Conservation (phyloP, 1,284 basidiomycete genomes). For the Pascua sp. region DNA sequence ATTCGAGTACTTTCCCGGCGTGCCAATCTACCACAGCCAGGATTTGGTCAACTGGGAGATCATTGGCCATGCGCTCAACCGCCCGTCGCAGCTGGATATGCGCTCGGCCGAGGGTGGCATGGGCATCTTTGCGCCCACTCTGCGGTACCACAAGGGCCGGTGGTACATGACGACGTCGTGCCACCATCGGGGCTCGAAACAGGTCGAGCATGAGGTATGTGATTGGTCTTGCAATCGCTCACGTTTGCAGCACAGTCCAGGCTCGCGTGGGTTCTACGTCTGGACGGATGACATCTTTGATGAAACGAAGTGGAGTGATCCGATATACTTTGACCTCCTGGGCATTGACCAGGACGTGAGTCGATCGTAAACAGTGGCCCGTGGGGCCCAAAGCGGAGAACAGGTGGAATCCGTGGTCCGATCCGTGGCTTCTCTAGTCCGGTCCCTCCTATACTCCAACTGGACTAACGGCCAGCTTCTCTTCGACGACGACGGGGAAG, state of each 20-base stretch:
- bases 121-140: slow-evolving; percentile 31
- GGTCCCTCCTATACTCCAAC: neutral
- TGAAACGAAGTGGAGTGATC: slow-evolving; percentile 29
- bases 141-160: slow-evolving; percentile 23
- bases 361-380: no score
- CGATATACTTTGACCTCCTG: slow-evolving; percentile 21
- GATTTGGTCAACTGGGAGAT: slow-evolving; percentile 31
- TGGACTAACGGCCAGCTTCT: slow-evolving; percentile 14
- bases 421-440: no score
- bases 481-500: slow-evolving; percentile 23
- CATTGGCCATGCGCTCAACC: slow-evolving; percentile 29
- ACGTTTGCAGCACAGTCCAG: slow-evolving; percentile 3
- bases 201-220: no score
- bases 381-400: no score
- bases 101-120: slow-evolving; percentile 18
- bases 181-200: no score
- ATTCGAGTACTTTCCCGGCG: slow-evolving; percentile 34
- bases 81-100: slow-evolving; percentile 25
- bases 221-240: neutral
- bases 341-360: slow-evolving; percentile 31
- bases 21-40: slow-evolving; percentile 27
- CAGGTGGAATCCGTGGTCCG: no score
- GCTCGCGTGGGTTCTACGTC: slow-evolving; percentile 24
- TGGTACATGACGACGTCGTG: slow-evolving; percentile 26
- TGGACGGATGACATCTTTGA: slow-evolving; percentile 30